Evolutionary conservation across 2,329 filamentous ascomycete species (phyloP).

Genomic region (Clonostachys rhizophaga): DNA sequence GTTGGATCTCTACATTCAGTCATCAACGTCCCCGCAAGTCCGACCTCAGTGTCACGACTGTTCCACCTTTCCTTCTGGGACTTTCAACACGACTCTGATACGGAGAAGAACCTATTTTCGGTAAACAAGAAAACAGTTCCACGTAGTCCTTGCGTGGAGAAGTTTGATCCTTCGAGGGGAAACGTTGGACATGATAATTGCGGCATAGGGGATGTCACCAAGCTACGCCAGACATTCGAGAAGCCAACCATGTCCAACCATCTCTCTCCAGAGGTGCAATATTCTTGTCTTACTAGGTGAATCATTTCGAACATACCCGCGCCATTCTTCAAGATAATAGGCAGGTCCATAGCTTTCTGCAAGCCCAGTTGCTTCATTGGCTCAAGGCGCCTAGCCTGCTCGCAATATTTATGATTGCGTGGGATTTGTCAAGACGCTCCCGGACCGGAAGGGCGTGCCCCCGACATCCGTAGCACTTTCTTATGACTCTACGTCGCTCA

Average conservation of each 20-base stretch:
- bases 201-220: not conserved
- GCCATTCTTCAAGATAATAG: not conserved
- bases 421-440: not conserved
- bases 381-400: not conserved
- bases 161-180: not conserved
- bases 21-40: not conserved
- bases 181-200: not conserved
- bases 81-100: conserved; percentile 20
- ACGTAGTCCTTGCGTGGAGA: not conserved
- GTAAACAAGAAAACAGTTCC: conserved; percentile 16
- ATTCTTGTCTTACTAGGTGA: too few species aligned
- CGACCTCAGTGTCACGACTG: not conserved
- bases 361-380: not conserved
- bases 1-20: not conserved
- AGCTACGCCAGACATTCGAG: not conserved
- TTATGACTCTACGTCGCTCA: too few species aligned
- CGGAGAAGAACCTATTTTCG: conserved; percentile 19
- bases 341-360: not conserved
- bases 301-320: too few species aligned
- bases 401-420: not conserved
- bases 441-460: too few species aligned
- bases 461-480: too few species aligned
- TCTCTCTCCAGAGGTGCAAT: not conserved
- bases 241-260: not conserved
- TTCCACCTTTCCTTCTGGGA: conserved; percentile 25